Conservation (phyloP, 148 eudicot species). For the Amaranthus hypochondriacus region DNA sequence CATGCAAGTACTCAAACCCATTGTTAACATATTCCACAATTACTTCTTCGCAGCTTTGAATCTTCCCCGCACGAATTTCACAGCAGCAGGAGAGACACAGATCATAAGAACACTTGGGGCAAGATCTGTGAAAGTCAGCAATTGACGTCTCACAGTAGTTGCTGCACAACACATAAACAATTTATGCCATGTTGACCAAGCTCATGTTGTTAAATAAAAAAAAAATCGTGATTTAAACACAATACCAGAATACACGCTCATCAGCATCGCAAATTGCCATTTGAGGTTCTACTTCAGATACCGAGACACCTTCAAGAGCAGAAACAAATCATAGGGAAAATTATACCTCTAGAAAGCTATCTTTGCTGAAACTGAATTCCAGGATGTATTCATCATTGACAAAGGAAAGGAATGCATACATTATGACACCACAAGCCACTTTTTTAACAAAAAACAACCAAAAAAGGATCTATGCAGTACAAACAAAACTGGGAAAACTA, state of each 20-base stretch:
- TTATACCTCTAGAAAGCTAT: no score
- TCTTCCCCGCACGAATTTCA: constrained; percentile 44
- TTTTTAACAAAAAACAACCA: background rate
- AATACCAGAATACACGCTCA: constrained; percentile 11
- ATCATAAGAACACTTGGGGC: constrained; percentile 44
- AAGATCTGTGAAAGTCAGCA: constrained; percentile 48
- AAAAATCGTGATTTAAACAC: background rate
- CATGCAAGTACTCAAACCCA: constrained; percentile 41
- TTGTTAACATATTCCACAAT: constrained; percentile 29
- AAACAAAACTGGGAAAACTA: background rate
- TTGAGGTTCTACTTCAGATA: constrained; percentile 6
- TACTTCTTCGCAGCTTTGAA: constrained; percentile 36
- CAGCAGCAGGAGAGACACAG: constrained; percentile 54
- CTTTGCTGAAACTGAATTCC: background rate
- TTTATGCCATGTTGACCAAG: background rate
- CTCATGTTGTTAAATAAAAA: background rate
- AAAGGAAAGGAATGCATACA: background rate
- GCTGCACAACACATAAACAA: constrained; percentile 29
- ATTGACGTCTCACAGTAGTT: constrained; percentile 48
- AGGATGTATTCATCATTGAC: background rate
- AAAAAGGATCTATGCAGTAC: background rate
- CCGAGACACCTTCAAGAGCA: constrained; percentile 15
- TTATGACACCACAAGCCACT: background rate
- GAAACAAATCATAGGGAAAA: background rate
- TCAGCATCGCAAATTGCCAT: background rate